Percentiles rank a stretch among this genome's conserved stretches.
Evolutionary conservation across 352 stramenopile genomes (phyloP).

Genomic region (Poterioochromonas sp.): DNA sequence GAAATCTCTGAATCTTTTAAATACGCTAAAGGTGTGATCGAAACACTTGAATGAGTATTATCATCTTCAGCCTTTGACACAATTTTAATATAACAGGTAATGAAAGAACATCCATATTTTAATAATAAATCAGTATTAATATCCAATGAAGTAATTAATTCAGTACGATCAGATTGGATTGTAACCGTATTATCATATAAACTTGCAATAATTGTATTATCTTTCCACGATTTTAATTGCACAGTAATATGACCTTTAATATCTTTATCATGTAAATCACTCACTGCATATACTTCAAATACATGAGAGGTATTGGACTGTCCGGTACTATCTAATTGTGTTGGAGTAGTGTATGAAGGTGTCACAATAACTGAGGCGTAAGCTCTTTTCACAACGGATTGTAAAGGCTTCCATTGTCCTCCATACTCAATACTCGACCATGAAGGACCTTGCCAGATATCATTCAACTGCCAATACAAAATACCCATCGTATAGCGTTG

Average conservation of each 20-base stretch:
- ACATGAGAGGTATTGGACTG: background rate
- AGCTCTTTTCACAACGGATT: background rate
- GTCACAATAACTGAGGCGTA: background rate
- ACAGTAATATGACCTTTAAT: background rate
- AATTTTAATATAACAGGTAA: background rate
- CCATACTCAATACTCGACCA: constrained; percentile 5
- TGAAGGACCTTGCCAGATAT: constrained; percentile 7
- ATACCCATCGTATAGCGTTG: background rate
- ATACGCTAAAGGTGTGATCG: too few relatives aligned
- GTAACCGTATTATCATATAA: background rate
- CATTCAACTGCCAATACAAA: constrained; percentile 30
- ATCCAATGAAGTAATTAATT: background rate
- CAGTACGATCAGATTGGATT: background rate
- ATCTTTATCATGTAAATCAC: background rate
- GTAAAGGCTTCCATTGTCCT: constrained; percentile 12
- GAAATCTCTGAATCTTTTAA: background rate
- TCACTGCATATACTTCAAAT: background rate
- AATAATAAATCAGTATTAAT: background rate
- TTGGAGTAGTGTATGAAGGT: background rate
- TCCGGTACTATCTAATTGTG: background rate
- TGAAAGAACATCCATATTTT: background rate
- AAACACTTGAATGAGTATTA: background rate
- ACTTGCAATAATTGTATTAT: background rate
- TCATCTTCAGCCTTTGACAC: background rate
- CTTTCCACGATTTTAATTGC: background rate